Percentiles rank a stretch among this genome's conserved stretches.
phyloP scores from a whole-genome alignment of 108 stramenopile genomes.

The Nitzschia palea region DNA sequence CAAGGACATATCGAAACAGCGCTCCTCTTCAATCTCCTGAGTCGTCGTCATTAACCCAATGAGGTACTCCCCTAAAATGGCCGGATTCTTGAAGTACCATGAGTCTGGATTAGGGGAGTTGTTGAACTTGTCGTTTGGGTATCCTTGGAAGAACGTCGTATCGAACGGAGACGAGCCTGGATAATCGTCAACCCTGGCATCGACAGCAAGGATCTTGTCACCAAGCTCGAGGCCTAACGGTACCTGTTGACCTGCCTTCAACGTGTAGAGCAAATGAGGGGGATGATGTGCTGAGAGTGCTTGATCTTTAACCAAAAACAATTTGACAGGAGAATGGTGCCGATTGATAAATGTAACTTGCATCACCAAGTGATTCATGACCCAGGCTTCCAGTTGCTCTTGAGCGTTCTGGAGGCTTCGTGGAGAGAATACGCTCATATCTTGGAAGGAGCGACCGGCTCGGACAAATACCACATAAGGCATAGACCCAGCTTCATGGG shows the following conservation, averaged over 20 bases:
- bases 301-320: slow-evolving; percentile 7
- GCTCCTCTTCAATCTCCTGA: neutral
- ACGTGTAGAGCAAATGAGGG: neutral
- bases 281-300: neutral
- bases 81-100: neutral
- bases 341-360: slow-evolving; percentile 21
- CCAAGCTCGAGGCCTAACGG: neutral
- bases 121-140: neutral
- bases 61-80: neutral
- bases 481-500: neutral
- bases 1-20: slow-evolving; percentile 20
- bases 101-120: neutral
- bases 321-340: slow-evolving; percentile 1
- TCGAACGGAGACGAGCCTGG: neutral
- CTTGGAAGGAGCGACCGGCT: slow-evolving; percentile 1
- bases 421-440: neutral
- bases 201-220: slow-evolving; percentile 3
- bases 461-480: slow-evolving; percentile 33
- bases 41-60: neutral
- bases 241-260: neutral
- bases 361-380: neutral
- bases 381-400: slow-evolving; percentile 21
- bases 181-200: neutral
- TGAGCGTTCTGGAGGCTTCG: neutral
- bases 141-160: neutral